Evolutionary conservation across 352 stramenopile species (phyloP).

Genomic region (Phytophthora melonis): DNA sequence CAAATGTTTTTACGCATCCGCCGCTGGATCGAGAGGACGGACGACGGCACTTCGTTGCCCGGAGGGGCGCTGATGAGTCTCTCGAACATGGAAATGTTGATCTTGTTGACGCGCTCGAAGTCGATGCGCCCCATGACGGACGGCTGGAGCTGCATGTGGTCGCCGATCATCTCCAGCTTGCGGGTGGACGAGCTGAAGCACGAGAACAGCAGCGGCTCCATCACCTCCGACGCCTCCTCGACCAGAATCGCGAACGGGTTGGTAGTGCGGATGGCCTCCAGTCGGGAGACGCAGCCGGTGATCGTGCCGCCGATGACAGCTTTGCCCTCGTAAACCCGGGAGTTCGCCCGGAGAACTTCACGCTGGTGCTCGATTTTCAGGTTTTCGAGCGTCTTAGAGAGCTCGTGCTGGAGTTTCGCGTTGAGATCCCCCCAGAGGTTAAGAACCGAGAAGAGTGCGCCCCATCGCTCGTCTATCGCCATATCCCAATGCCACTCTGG

Average conservation of each 20-base stretch:
- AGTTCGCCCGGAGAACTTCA: constrained; percentile 74
- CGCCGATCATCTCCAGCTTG: constrained; percentile 92
- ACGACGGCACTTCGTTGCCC: constrained; percentile 72
- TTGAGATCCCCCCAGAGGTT: constrained; percentile 37
- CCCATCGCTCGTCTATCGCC: constrained; percentile 67
- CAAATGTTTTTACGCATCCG: constrained; percentile 91
- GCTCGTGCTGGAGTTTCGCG: constrained; percentile 25
- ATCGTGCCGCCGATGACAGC: constrained; percentile 90
- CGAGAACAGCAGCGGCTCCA: constrained; percentile 88
- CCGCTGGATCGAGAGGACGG: constrained; percentile 86
- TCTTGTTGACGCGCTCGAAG: constrained; percentile 87
- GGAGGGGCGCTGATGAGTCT: constrained; percentile 78
- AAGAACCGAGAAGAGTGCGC: constrained; percentile 40
- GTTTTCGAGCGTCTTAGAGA: constrained; percentile 38
- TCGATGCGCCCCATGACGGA: constrained; percentile 87
- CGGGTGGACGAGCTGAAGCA: constrained; percentile 85
- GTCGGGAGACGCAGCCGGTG: constrained; percentile 82
- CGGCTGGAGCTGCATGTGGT: constrained; percentile 89
- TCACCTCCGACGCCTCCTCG: constrained; percentile 89
- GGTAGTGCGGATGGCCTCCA: constrained; percentile 85
- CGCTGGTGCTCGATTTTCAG: constrained; percentile 65
- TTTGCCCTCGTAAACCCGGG: constrained; percentile 85
- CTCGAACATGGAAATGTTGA: constrained; percentile 93
- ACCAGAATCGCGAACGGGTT: constrained; percentile 90
- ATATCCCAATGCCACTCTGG: constrained; percentile 82